Evolutionary conservation across 345 rosid genomes (phyloP), one percentile per base, ranked within the genome.

Genomic region (Rubroshorea leprosula): DNA sequence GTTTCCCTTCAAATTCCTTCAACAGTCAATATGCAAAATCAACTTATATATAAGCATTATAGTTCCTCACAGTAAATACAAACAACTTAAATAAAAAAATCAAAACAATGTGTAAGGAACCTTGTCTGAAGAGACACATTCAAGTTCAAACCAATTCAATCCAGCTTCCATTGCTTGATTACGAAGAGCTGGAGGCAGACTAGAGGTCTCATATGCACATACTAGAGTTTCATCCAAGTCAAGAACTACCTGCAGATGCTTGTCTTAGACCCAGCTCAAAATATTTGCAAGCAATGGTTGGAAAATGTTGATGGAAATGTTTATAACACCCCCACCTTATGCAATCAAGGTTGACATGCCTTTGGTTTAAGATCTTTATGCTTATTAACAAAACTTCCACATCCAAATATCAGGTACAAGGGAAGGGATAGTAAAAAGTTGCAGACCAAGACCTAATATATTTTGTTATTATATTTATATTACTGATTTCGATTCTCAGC

Each of bases 141-240:
- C 90, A 5, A 94, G 66, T 67, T 94, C 96, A 68, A 94, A 94
- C 87, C 96, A 87, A 66, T 78, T 79, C 71, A 94, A 60, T 21
- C 97, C 93, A 6, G 87, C 82, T 64, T 84, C 93, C 10, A 67
- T 74, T 26, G 96, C 97, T 77, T 83, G 87, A 62, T 62, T 73
- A 2, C 84, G 83, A 10, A 86, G 67, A 51, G 74, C 25, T 64
- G 72, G 71, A 46, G 99, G 95, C 51, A 94, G 67, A 68, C 89
- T 87, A 6, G 90, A 83, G 0, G 89, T 80, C 80, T 94, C 99
- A 12, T 86, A 94, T 1, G 99, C 95, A 54, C 97, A 87, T 25
- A 94, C 89, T 51, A 94, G 78, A 31, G 97, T 94, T 72, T 94
- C 99, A 68, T 94, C 99, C 79, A 94, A 81, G 67, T 94, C 99